Percentiles rank a stretch among this genome's conserved stretches.
Conservation (phyloP, 2,329 filamentous ascomycete species). For the Ciborinia camelliae region DNA sequence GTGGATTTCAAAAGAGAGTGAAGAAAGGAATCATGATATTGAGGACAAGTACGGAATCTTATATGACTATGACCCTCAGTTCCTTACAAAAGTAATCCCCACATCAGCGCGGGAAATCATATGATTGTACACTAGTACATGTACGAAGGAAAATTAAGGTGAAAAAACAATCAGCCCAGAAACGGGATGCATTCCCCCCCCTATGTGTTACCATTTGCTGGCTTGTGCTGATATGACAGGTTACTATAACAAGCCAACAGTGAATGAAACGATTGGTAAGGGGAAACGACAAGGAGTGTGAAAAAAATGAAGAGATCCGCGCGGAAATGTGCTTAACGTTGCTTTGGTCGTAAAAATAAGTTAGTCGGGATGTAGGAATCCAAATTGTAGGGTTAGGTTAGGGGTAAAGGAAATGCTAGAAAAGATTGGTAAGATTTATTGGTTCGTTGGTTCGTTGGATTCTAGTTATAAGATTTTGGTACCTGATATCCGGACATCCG, state of each 20-base stretch:
- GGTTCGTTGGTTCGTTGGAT: background rate
- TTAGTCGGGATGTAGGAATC: background rate
- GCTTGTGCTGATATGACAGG: background rate
- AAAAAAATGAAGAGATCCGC: background rate
- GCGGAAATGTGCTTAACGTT: background rate
- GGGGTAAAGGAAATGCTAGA: background rate
- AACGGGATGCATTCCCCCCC: background rate
- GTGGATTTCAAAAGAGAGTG: background rate
- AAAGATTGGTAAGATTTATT: background rate
- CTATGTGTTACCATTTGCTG: background rate
- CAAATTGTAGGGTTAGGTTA: background rate
- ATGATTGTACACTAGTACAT: slow-evolving; percentile 1
- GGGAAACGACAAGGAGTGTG: background rate
- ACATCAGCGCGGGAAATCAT: slow-evolving; percentile 2
- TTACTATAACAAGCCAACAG: background rate
- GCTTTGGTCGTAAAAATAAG: background rate
- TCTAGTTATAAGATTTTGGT: background rate
- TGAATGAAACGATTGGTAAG: background rate
- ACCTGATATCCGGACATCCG: slow-evolving; percentile 5
- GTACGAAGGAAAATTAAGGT: slow-evolving; percentile 10
- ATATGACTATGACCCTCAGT: slow-evolving; percentile 5
- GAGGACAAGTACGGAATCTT: slow-evolving; percentile 7
- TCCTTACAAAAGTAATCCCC: background rate
- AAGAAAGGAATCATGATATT: background rate
- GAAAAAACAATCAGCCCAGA: slow-evolving; percentile 7